Evolutionary conservation across 495 filamentous ascomycete species (phyloP).

Genomic region (Penicillium riverlandense): DNA sequence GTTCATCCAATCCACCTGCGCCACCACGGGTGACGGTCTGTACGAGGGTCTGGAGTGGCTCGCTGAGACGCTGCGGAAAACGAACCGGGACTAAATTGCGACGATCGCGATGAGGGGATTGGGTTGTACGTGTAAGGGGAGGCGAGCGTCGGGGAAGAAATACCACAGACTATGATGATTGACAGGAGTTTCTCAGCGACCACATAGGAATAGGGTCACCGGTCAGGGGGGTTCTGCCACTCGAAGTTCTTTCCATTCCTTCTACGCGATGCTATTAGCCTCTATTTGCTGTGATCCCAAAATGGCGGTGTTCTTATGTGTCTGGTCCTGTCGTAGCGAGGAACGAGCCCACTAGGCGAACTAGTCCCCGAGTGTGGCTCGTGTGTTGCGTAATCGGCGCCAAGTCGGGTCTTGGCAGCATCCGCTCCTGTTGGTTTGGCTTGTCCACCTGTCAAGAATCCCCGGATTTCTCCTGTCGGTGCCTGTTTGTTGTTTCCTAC

Average conservation of each 20-base stretch:
- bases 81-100: slow-evolving; percentile 66
- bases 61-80: slow-evolving; percentile 88
- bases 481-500: too few species aligned
- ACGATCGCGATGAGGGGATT: slow-evolving; percentile 22
- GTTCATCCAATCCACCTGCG: slow-evolving; percentile 99
- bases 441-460: too few species aligned
- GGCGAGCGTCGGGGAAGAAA: slow-evolving; percentile 30
- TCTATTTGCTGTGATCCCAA: slow-evolving; percentile 25
- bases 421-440: too few species aligned
- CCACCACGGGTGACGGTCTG: slow-evolving; percentile 97
- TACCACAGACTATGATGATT: slow-evolving; percentile 39
- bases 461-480: too few species aligned
- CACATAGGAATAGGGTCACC: slow-evolving; percentile 12
- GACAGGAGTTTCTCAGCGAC: slow-evolving; percentile 27
- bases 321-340: background rate
- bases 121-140: slow-evolving; percentile 12
- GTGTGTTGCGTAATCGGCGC: too few species aligned
- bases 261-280: slow-evolving; percentile 41
- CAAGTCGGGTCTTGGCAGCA: too few species aligned
- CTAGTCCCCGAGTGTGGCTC: too few species aligned
- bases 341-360: too few species aligned
- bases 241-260: slow-evolving; percentile 31
- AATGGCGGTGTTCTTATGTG: slow-evolving; percentile 18
- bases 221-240: slow-evolving; percentile 1
- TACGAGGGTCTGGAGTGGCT: slow-evolving; percentile 99